These are phyloP conservation scores for Heterobasidion annosum DNA, from an alignment of 1,284 basidiomycete genomes.

Conservation along the genomic window DNA sequence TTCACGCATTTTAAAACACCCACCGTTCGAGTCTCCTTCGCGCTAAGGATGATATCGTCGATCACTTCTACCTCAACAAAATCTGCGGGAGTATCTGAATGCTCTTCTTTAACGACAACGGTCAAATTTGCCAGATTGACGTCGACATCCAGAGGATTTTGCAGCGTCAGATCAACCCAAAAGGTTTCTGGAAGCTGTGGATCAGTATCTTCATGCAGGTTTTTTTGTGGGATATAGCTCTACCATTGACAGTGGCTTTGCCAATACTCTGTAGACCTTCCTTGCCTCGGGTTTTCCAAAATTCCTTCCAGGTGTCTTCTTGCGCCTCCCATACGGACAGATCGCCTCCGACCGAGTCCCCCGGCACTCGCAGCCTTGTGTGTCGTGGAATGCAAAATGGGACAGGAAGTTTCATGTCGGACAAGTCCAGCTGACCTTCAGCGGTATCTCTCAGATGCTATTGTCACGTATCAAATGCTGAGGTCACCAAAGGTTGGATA, in stretches of 20 bases:
- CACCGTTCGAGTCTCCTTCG: constrained; percentile 54
- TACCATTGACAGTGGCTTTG: constrained; percentile 58
- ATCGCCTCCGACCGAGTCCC: constrained; percentile 36
- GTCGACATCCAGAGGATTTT: constrained; percentile 65
- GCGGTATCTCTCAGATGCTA: constrained; percentile 60
- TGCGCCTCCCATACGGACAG: constrained; percentile 44
- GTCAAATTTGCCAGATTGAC: constrained; percentile 56
- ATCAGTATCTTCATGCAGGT: background rate
- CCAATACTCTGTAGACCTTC: constrained; percentile 43
- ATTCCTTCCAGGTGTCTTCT: constrained; percentile 56
- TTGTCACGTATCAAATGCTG: constrained; percentile 6
- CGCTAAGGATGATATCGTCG: constrained; percentile 44
- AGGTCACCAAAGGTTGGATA: background rate
- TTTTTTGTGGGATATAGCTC: constrained; percentile 6
- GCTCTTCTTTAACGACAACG: constrained; percentile 35
- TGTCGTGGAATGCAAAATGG: constrained; percentile 45
- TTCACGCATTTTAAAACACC: constrained; percentile 9
- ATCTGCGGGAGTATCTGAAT: constrained; percentile 24
- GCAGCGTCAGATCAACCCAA: constrained; percentile 62
- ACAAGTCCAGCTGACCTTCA: constrained; percentile 25
- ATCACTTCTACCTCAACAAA: constrained; percentile 49
- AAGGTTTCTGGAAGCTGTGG: constrained; percentile 46
- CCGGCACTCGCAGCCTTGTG: constrained; percentile 44
- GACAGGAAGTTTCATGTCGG: constrained; percentile 43
- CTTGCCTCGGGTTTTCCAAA: constrained; percentile 47